Conservation (phyloP, 495 filamentous ascomycete genomes). For the Thozetella sp. region DNA sequence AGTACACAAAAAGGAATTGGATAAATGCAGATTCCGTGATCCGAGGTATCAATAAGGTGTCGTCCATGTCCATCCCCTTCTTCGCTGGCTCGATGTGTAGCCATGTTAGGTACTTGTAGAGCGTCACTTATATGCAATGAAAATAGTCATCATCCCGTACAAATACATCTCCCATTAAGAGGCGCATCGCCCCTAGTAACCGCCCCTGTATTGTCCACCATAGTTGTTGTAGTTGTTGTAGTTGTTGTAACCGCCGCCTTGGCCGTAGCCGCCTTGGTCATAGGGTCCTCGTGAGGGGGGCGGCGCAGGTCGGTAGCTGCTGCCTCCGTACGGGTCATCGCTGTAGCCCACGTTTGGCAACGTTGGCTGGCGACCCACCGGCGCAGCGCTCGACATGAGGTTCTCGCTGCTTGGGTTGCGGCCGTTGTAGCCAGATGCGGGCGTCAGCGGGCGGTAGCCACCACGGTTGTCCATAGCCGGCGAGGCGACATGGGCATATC, state of each 20-base stretch:
- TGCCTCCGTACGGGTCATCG: background rate
- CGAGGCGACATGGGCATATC: conserved; percentile 7
- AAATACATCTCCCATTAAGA: conserved; percentile 7
- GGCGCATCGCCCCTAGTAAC: conserved; percentile 10
- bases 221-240: background rate
- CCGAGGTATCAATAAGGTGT: background rate
- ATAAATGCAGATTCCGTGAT: background rate
- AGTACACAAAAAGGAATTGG: too few species aligned
- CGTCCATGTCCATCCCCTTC: background rate
- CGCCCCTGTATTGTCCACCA: conserved; percentile 7
- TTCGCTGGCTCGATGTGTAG: background rate
- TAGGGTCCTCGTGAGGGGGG: too few species aligned
- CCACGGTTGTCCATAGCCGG: conserved; percentile 9
- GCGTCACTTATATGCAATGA: conserved; percentile 9
- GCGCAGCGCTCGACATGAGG: conserved; percentile 20
- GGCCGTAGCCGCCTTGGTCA: conserved; percentile 2
- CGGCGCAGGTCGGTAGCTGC: background rate
- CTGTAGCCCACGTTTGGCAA: conserved; percentile 23
- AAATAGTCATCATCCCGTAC: background rate
- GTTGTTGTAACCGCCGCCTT: conserved; percentile 1
- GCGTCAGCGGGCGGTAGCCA: conserved; percentile 29
- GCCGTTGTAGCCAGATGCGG: conserved; percentile 12
- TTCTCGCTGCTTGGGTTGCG: conserved; percentile 26
- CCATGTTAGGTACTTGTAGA: background rate
- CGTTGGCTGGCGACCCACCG: conserved; percentile 24